Evolutionary conservation across 768 basidiomycete genomes (phyloP).

Genomic region (Suillus occidentalis): DNA sequence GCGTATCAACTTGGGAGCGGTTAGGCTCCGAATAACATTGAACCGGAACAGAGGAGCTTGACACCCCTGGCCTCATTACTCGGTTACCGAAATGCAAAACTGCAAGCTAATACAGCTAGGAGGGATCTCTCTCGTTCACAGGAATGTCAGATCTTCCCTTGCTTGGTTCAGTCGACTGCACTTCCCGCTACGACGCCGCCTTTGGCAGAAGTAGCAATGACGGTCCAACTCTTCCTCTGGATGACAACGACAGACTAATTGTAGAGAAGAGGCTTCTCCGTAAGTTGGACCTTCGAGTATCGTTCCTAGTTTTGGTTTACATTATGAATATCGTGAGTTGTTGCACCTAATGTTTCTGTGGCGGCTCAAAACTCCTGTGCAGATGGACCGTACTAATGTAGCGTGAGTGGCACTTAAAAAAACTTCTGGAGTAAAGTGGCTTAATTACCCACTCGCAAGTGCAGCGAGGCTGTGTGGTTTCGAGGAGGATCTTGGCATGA

Average conservation of each 20-base stretch:
- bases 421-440: not conserved
- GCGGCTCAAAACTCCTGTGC: constrained; percentile 6
- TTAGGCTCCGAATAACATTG: not conserved
- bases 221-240: not conserved
- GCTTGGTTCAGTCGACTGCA: not conserved
- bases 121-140: not conserved
- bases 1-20: not conserved
- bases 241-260: constrained; percentile 29
- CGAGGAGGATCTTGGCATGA: constrained; percentile 60
- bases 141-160: not conserved
- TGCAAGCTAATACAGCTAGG: not conserved
- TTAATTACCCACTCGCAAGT: constrained; percentile 34
- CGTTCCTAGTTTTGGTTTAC: constrained; percentile 45
- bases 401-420: constrained; percentile 37
- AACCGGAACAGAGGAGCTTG: not conserved
- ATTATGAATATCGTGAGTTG: constrained; percentile 46
- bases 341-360: not conserved
- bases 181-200: not conserved
- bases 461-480: constrained; percentile 72
- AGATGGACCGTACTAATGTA: constrained; percentile 71
- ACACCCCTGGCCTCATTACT: not conserved
- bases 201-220: not conserved
- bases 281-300: constrained; percentile 44
- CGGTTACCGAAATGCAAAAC: not conserved
- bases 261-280: constrained; percentile 44